Evolutionary conservation across 768 basidiomycete genomes (phyloP).

Genomic region (Trametes cubensis): DNA sequence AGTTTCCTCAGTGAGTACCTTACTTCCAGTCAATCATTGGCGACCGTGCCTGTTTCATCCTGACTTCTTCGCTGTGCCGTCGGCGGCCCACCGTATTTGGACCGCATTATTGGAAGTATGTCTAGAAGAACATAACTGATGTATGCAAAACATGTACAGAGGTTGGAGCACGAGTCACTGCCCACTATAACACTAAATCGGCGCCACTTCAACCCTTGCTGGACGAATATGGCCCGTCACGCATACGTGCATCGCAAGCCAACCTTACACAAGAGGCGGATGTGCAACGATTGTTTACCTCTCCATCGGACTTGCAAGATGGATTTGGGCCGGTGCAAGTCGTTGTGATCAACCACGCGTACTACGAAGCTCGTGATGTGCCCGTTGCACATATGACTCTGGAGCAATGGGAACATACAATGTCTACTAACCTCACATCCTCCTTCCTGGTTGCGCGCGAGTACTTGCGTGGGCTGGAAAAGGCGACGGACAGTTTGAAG

Average conservation of each 20-base stretch:
- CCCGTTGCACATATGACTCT: slow-evolving; percentile 61
- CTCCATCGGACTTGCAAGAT: slow-evolving; percentile 32
- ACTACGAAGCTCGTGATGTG: slow-evolving; percentile 48
- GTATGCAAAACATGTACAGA: slow-evolving; percentile 42
- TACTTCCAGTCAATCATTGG: not conserved
- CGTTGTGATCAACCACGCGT: slow-evolving; percentile 63
- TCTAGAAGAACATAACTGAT: not conserved
- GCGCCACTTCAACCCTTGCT: slow-evolving; percentile 45
- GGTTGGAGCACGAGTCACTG: slow-evolving; percentile 71
- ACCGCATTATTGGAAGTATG: too few relatives aligned
- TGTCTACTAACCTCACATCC: slow-evolving; percentile 65
- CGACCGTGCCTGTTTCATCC: not conserved
- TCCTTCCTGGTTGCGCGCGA: slow-evolving; percentile 69
- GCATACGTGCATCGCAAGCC: slow-evolving; percentile 47
- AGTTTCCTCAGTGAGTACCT: slow-evolving; percentile 54
- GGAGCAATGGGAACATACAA: slow-evolving; percentile 62
- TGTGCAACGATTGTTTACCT: slow-evolving; percentile 51
- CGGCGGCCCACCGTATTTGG: too few relatives aligned
- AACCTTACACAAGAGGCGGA: slow-evolving; percentile 61
- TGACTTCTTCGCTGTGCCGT: not conserved
- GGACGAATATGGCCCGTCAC: slow-evolving; percentile 38
- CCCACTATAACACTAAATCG: slow-evolving; percentile 65
- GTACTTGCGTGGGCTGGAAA: slow-evolving; percentile 52
- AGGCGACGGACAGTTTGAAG: slow-evolving; percentile 41
- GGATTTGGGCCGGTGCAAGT: slow-evolving; percentile 59